Conservation (phyloP, 176 grass and related monocot species). For the Cenchrus fungigraminus region DNA sequence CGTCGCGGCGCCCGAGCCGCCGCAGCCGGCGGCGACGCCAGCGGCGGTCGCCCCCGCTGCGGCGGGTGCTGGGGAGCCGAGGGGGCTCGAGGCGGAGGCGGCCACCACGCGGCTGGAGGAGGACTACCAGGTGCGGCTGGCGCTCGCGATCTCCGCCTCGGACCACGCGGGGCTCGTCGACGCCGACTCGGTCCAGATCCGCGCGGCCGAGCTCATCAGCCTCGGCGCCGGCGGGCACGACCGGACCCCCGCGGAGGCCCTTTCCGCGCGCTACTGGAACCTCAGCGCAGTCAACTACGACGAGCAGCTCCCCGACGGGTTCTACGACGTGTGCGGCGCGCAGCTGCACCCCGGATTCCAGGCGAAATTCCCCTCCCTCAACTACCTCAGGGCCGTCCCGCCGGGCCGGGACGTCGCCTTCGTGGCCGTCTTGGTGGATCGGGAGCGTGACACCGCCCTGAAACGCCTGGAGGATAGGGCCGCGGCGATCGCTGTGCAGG, state of each 20-base stretch:
- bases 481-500: conserved; percentile 39
- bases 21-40: background rate
- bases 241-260: conserved; percentile 62
- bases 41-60: conserved; percentile 7
- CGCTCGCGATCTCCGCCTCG: conserved; percentile 82
- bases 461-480: conserved; percentile 67
- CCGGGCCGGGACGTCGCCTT: conserved; percentile 30
- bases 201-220: conserved; percentile 92
- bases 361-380: conserved; percentile 70
- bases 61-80: conserved; percentile 17
- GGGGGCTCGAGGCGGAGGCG: conserved; percentile 44
- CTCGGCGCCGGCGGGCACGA: conserved; percentile 46
- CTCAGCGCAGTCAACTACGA: conserved; percentile 91
- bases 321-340: conserved; percentile 83
- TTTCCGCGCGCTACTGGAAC: conserved; percentile 83
- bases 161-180: conserved; percentile 87
- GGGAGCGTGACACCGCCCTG: conserved; percentile 55
- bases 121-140: conserved; percentile 92
- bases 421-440: conserved; percentile 68
- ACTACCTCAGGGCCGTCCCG: conserved; percentile 48
- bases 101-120: conserved; percentile 67
- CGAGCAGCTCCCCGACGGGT: conserved; percentile 73
- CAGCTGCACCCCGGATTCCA: conserved; percentile 51
- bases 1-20: background rate
- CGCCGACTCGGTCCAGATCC: conserved; percentile 94